Percentiles rank a stretch among this genome's conserved stretches.
These are phyloP conservation scores for Phoenix dactylifera DNA, from an alignment of 176 grass and related monocot species.

Conservation along the genomic window DNA sequence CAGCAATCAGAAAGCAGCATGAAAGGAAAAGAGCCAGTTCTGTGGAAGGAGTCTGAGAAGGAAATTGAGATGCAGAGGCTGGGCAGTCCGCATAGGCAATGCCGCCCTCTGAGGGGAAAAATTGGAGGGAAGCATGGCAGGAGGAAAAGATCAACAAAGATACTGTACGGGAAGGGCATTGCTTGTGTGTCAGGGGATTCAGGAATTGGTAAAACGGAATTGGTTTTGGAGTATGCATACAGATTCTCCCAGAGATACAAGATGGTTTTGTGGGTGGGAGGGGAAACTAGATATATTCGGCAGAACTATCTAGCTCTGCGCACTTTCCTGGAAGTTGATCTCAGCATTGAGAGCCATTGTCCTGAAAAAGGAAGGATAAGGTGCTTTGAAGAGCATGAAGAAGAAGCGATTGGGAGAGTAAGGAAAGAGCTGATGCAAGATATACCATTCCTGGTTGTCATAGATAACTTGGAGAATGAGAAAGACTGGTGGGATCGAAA, in stretches of 20 bases:
- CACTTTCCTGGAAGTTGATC: slow-evolving; percentile 61
- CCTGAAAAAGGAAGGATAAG: slow-evolving; percentile 69
- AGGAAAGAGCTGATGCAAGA: slow-evolving; percentile 73
- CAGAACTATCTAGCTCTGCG: slow-evolving; percentile 80
- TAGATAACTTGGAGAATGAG: slow-evolving; percentile 93
- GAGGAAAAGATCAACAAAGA: slow-evolving; percentile 63
- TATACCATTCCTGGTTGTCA: slow-evolving; percentile 87
- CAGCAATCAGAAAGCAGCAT: slow-evolving; percentile 35
- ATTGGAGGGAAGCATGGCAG: slow-evolving; percentile 30
- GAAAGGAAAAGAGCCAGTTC: slow-evolving; percentile 76
- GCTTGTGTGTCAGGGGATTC: slow-evolving; percentile 90
- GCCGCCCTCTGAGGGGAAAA: slow-evolving; percentile 35
- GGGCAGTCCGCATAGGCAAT: slow-evolving; percentile 20
- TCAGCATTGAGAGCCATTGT: slow-evolving; percentile 41
- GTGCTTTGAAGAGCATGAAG: slow-evolving; percentile 97
- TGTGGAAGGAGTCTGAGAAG: slow-evolving; percentile 94
- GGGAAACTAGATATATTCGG: slow-evolving; percentile 71
- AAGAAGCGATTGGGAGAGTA: slow-evolving; percentile 69
- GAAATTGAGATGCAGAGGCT: slow-evolving; percentile 97
- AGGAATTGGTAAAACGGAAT: slow-evolving; percentile 92
- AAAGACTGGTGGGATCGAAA: slow-evolving; percentile 95
- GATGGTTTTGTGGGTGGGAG: slow-evolving; percentile 92
- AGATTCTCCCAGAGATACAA: slow-evolving; percentile 85
- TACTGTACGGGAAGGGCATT: slow-evolving; percentile 95
- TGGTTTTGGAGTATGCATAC: slow-evolving; percentile 92